Base-by-base conservation (phyloP, 1,284 basidiomycete genomes). In the Mixia osmundae region DNA sequence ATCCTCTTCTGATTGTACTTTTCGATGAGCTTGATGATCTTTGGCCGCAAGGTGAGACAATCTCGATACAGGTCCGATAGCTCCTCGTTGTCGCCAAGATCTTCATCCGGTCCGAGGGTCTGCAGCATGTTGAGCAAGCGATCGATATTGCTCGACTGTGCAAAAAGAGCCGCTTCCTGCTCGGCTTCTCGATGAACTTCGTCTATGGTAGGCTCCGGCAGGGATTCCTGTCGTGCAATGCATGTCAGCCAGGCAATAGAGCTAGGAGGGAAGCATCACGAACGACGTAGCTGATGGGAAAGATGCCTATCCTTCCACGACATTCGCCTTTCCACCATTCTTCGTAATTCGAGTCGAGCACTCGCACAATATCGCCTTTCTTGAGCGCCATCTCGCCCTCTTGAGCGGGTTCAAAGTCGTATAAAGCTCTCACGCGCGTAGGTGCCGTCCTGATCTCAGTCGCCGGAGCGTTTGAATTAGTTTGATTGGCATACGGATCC, bases 251-350 rank as follows among this genome's bases (percentile, higher is more conserved):
- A 21, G 23, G 10, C n/a, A n/a, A n/a, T n/a, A n/a, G n/a, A n/a
- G n/a, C n/a, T n/a, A n/a, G 25, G 25, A 25, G 18, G 20, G 43
- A 36, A 42, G 21, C 24, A 30, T 39, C 9, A 64, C 73, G 20
- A 49, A 79, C 77, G 46, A 97, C 82, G 59, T 95, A 95, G 53
- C 91, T 95, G 26, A 94, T 80, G 0, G 91, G 89, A 57, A 99
- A 97, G 42, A 99, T 97, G 10, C 91, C 91, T 6, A 83, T 85
- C 42, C 78, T 65, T 1, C 87, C 85, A 47, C 76, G 76, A 26
- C 85, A 59, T 48, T 95, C 87, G 2, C 91, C 91, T 31, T 82
- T 64, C 87, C 89, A 97, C 91, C 91, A 99, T 54, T 95, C 83
- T 51, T 85, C 77, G 59, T 94, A 94, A 19, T 77, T 78, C 28